phyloP scores from a whole-genome alignment of 345 rosid genomes.

The Arabis alpina region DNA sequence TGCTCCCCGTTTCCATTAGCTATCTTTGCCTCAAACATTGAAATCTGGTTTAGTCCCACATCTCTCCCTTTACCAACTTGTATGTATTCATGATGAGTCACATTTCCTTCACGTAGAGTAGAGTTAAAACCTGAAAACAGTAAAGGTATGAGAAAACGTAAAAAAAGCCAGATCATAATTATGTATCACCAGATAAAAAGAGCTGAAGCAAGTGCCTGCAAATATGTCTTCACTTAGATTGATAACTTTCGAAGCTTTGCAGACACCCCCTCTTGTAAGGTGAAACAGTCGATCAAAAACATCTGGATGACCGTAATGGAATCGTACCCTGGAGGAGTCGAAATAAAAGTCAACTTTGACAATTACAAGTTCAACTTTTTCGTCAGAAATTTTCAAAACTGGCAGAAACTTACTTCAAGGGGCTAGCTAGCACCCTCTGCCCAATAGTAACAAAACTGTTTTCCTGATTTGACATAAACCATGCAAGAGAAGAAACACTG shows the following conservation, averaged over 20 bases:
- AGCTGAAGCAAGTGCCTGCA: constrained; percentile 54
- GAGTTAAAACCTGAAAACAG: constrained; percentile 74
- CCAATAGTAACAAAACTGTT: constrained; percentile 85
- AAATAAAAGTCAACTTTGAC: constrained; percentile 6
- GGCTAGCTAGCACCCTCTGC: constrained; percentile 77
- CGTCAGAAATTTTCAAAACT: constrained; percentile 48
- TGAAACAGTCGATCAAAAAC: constrained; percentile 90
- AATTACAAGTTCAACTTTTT: constrained; percentile 2
- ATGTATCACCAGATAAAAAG: constrained; percentile 25
- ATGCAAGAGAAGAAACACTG: constrained; percentile 91
- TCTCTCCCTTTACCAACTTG: constrained; percentile 97
- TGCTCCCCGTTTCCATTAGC: constrained; percentile 94
- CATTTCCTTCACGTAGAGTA: constrained; percentile 84
- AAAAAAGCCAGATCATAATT: constrained; percentile 7
- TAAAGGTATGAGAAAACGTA: constrained; percentile 13
- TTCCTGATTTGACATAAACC: constrained; percentile 92
- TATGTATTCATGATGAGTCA: constrained; percentile 92
- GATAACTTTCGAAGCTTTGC: constrained; percentile 90
- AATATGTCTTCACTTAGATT: constrained; percentile 93
- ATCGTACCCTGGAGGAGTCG: constrained; percentile 67
- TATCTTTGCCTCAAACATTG: constrained; percentile 93
- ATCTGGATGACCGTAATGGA: constrained; percentile 97
- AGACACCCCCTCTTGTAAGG: constrained; percentile 88
- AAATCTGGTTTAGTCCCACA: constrained; percentile 94
- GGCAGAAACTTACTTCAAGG: constrained; percentile 53